Evolutionary conservation across 75 land plant species (phyloP).

Genomic region (Ceratopteris richardii): DNA sequence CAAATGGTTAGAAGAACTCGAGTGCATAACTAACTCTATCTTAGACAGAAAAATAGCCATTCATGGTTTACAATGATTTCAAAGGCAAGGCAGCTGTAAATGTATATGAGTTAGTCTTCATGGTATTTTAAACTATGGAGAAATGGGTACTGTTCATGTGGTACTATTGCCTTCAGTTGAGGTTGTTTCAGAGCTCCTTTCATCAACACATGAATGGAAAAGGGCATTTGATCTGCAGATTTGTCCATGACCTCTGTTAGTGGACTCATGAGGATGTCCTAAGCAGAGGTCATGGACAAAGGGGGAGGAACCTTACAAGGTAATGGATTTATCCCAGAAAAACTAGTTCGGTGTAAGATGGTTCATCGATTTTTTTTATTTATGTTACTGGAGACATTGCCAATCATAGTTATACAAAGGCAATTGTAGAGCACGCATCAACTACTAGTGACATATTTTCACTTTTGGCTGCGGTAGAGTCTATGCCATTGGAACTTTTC

Average conservation of each 20-base stretch:
- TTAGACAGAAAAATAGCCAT: conserved; percentile 70
- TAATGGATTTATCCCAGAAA: conserved; percentile 80
- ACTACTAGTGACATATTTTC: conserved; percentile 30
- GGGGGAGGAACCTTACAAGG: conserved; percentile 50
- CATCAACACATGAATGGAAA: conserved; percentile 74
- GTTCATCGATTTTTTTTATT: conserved; percentile 78
- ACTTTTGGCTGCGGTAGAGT: conserved; percentile 51
- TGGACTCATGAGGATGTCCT: conserved; percentile 34
- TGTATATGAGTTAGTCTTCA: conserved; percentile 43
- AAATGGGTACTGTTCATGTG: too few species aligned
- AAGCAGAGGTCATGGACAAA: conserved; percentile 4
- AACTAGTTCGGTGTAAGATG: conserved; percentile 85
- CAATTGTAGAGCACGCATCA: conserved; percentile 12
- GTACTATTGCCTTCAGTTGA: too few species aligned
- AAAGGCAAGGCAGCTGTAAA: conserved; percentile 65
- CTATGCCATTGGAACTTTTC: conserved; percentile 89
- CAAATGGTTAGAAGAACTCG: too few species aligned
- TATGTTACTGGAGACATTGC: conserved; percentile 12
- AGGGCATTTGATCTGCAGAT: conserved; percentile 62
- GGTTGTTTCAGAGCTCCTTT: conserved; percentile 65
- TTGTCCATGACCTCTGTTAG: conserved; percentile 53
- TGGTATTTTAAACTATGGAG: too few species aligned
- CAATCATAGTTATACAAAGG: conserved; percentile 28
- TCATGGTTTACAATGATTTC: conserved; percentile 53
- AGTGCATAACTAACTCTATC: conserved; percentile 45